These are phyloP conservation scores for Daldinia eschscholtzii DNA, from an alignment of 2,329 filamentous ascomycete species.

Conservation along the genomic window DNA sequence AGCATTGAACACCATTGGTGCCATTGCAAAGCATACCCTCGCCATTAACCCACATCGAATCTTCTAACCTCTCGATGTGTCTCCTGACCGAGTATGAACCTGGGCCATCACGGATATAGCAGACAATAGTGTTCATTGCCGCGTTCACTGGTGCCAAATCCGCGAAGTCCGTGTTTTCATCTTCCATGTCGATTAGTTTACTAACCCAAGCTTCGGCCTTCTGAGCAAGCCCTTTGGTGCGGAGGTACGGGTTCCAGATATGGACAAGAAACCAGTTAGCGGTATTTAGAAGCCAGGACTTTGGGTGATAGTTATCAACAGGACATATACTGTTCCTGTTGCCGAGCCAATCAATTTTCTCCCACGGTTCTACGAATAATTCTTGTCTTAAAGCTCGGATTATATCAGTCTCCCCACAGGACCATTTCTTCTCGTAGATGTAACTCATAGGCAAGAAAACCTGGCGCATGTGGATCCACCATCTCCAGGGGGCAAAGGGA, in stretches of 20 bases:
- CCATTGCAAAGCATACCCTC: slow-evolving; percentile 96
- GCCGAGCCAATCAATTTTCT: slow-evolving; percentile 79
- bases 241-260: slow-evolving; percentile 83
- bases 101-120: slow-evolving; percentile 87
- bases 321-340: slow-evolving; percentile 86
- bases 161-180: slow-evolving; percentile 90
- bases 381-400: slow-evolving; percentile 82
- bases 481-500: slow-evolving; percentile 89
- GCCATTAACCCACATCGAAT: slow-evolving; percentile 90
- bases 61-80: slow-evolving; percentile 84
- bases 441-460: slow-evolving; percentile 96
- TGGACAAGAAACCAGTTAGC: slow-evolving; percentile 83
- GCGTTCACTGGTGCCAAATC: slow-evolving; percentile 90
- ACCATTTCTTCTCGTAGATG: slow-evolving; percentile 86
- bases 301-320: slow-evolving; percentile 92
- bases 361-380: slow-evolving; percentile 83
- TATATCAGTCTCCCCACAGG: slow-evolving; percentile 79
- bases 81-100: slow-evolving; percentile 77
- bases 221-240: slow-evolving; percentile 73
- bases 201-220: slow-evolving; percentile 85
- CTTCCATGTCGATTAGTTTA: slow-evolving; percentile 88
- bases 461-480: slow-evolving; percentile 98
- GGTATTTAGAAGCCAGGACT: slow-evolving; percentile 83
- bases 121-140: slow-evolving; percentile 89
- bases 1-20: slow-evolving; percentile 97